A percentile compares a stretch with the other conserved stretches of the same genome.
Evolutionary conservation across 2,329 filamentous ascomycete species (phyloP).

Genomic region (Trichoderma pleuroti): DNA sequence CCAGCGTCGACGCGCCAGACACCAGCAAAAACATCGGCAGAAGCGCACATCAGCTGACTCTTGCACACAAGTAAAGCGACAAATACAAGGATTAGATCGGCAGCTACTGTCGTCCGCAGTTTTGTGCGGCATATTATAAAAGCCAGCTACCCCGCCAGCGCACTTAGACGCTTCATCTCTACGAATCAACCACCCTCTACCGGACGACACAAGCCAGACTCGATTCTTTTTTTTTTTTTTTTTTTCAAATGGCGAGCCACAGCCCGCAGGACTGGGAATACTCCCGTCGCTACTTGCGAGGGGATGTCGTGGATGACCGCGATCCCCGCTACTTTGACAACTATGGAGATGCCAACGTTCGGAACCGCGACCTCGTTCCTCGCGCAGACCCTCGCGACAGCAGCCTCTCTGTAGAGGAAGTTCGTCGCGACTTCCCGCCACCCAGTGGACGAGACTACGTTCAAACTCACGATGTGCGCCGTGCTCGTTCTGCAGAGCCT

Average conservation of each 20-base stretch:
- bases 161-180: constrained; percentile 4
- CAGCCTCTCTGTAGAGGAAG: constrained; percentile 73
- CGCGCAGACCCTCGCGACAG: constrained; percentile 58
- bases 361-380: constrained; percentile 53
- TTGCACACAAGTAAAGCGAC: background rate
- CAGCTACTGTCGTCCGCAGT: background rate
- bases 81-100: background rate
- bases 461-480: constrained; percentile 47
- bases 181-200: background rate
- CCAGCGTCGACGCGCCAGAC: background rate
- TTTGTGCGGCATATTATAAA: constrained; percentile 14
- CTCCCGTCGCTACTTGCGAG: constrained; percentile 50
- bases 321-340: constrained; percentile 53
- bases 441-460: constrained; percentile 46
- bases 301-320: constrained; percentile 50
- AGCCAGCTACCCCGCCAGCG: constrained; percentile 12
- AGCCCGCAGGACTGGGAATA: constrained; percentile 51
- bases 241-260: constrained; percentile 43
- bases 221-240: background rate
- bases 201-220: background rate
- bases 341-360: constrained; percentile 36
- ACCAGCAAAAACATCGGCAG: background rate
- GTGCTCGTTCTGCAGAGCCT: constrained; percentile 62
- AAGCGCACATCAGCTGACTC: background rate
- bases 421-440: constrained; percentile 79